Evolutionary conservation across 257 asterid genomes (phyloP).

Genomic region (Echites panduratus): DNA sequence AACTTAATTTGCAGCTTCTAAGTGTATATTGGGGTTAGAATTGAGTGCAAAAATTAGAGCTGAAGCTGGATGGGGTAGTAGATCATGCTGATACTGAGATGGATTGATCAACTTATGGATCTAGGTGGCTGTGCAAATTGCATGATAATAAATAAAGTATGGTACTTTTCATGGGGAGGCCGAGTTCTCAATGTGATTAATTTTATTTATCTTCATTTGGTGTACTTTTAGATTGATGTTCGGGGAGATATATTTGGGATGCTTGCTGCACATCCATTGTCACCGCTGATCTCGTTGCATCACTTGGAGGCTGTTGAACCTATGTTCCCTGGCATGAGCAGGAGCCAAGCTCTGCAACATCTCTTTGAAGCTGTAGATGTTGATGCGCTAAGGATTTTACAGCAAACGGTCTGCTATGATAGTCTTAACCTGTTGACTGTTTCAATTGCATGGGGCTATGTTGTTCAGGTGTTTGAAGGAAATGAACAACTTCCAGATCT

Average conservation of each 20-base stretch:
- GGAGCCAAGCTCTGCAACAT: conserved; percentile 46
- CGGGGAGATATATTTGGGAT: conserved; percentile 72
- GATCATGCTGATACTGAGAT: neutral
- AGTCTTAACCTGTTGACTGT: conserved; percentile 42
- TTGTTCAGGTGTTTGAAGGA: conserved; percentile 62
- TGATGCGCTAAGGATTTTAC: conserved; percentile 61
- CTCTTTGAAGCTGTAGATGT: conserved; percentile 49
- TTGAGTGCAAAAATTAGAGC: neutral
- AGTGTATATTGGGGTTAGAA: neutral
- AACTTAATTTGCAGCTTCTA: neutral
- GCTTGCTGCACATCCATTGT: conserved; percentile 71
- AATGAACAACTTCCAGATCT: conserved; percentile 59
- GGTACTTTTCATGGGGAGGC: neutral
- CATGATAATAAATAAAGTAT: neutral
- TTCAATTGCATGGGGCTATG: conserved; percentile 82
- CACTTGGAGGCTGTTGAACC: conserved; percentile 77
- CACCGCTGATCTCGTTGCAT: conserved; percentile 64
- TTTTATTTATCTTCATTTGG: neutral
- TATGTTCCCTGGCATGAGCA: conserved; percentile 62
- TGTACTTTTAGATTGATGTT: conserved; percentile 54
- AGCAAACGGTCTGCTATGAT: conserved; percentile 80
- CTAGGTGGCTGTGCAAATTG: neutral
- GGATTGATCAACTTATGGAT: neutral
- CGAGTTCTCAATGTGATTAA: neutral
- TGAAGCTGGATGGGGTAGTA: neutral